phyloP scores from a whole-genome alignment of 2,329 filamentous ascomycete genomes.

The Colletotrichum liriopes region DNA sequence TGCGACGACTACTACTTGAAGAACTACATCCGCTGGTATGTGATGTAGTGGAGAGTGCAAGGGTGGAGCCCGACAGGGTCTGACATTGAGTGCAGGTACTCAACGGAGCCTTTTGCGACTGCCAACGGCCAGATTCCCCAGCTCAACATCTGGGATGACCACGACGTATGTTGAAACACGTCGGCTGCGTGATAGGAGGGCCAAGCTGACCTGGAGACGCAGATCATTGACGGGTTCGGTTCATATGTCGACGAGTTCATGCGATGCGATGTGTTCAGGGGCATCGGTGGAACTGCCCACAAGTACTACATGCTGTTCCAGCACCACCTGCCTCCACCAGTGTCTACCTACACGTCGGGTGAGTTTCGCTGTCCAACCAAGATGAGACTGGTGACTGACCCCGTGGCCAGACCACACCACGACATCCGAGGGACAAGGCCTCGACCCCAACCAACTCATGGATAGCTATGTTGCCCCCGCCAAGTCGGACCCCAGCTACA shows the following conservation, averaged over 20 bases:
- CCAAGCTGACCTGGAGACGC: constrained; percentile 52
- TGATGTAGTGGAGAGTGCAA: not conserved
- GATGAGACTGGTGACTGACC: constrained; percentile 45
- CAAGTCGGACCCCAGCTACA: constrained; percentile 79
- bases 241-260: constrained; percentile 96
- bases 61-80: constrained; percentile 62
- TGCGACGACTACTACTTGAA: constrained; percentile 94
- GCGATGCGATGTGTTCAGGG: constrained; percentile 91
- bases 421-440: constrained; percentile 56
- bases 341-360: constrained; percentile 89
- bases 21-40: constrained; percentile 83
- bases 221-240: constrained; percentile 93
- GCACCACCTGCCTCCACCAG: constrained; percentile 89
- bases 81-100: constrained; percentile 72
- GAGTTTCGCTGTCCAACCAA: constrained; percentile 38
- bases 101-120: constrained; percentile 85
- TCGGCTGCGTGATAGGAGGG: too few species aligned
- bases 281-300: constrained; percentile 91
- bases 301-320: constrained; percentile 99
- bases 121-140: constrained; percentile 95
- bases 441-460: constrained; percentile 81
- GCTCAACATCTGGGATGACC: constrained; percentile 98
- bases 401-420: constrained; percentile 42
- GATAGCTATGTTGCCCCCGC: constrained; percentile 78
- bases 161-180: constrained; percentile 73